A percentile compares a stretch with the other conserved stretches of the same genome.
phyloP scores from a whole-genome alignment of 2,329 filamentous ascomycete genomes.

The Xylariaceae sp. region DNA sequence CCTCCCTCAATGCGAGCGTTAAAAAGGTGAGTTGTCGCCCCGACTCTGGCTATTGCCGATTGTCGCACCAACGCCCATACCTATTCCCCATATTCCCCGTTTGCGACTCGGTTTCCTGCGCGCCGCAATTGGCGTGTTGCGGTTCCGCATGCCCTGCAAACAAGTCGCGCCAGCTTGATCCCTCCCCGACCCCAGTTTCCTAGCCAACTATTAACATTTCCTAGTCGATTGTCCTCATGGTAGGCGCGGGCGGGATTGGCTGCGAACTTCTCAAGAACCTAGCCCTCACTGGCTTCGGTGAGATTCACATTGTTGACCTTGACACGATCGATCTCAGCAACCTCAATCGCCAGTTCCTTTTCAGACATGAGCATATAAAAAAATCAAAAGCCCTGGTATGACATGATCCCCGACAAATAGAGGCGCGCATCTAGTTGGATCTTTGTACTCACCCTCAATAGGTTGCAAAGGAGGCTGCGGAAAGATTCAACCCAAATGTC shows the following conservation, averaged over 20 bases:
- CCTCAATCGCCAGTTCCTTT: slow-evolving; percentile 95
- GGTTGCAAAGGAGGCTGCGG: slow-evolving; percentile 90
- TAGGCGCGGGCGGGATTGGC: slow-evolving; percentile 94
- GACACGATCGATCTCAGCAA: slow-evolving; percentile 99
- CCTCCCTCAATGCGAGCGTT: slow-evolving; percentile 59
- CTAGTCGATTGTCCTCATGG: slow-evolving; percentile 85
- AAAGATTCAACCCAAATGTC: slow-evolving; percentile 84
- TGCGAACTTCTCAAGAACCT: slow-evolving; percentile 98
- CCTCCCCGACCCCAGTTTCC: slow-evolving; percentile 8
- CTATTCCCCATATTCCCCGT: slow-evolving; percentile 10
- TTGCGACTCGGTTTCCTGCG: slow-evolving; percentile 10
- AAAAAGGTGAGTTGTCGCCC: slow-evolving; percentile 56
- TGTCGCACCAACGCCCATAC: neutral
- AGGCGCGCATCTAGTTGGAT: neutral
- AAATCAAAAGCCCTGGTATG: slow-evolving; percentile 88
- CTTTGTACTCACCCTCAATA: slow-evolving; percentile 36
- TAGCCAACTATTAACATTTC: slow-evolving; percentile 30
- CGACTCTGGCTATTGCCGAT: neutral
- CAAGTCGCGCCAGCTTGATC: slow-evolving; percentile 1
- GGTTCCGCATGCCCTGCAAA: neutral
- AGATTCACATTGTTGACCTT: slow-evolving; percentile 92
- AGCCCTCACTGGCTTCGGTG: slow-evolving; percentile 84
- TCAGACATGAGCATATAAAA: slow-evolving; percentile 95
- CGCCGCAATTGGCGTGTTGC: neutral
- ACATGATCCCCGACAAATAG: slow-evolving; percentile 21